Conservation (phyloP, 192 early-diverging fungal species). For the Coemansia sp. region DNA sequence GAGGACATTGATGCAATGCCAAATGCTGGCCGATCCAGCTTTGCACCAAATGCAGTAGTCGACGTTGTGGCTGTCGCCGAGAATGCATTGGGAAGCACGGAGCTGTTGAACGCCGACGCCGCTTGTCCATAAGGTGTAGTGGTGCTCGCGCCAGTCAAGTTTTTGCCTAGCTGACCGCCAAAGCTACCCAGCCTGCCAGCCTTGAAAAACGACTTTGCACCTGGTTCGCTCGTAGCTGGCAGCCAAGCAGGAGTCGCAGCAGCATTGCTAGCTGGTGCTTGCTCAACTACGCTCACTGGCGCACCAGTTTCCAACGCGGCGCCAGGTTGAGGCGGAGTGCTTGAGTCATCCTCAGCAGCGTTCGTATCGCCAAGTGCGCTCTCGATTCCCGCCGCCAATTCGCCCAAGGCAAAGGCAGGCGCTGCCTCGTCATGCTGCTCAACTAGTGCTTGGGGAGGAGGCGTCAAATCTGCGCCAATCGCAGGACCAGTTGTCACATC, state of each 20-base stretch:
- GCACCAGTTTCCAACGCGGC: background rate
- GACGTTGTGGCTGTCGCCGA: slow-evolving; percentile 1
- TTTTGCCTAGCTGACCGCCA: slow-evolving; percentile 13
- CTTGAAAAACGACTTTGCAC: slow-evolving; percentile 36
- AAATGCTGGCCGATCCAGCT: slow-evolving; percentile 45
- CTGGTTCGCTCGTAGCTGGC: background rate
- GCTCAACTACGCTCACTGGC: background rate
- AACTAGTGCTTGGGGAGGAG: background rate
- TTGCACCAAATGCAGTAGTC: slow-evolving; percentile 32
- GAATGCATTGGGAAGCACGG: slow-evolving; percentile 40
- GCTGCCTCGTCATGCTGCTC: slow-evolving; percentile 5
- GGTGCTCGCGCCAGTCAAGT: background rate
- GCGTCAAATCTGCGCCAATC: background rate
- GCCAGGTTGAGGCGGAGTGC: background rate
- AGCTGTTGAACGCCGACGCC: background rate
- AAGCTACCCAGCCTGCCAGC: slow-evolving; percentile 36
- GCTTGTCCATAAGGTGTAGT: background rate
- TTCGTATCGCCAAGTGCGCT: slow-evolving; percentile 1
- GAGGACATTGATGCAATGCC: slow-evolving; percentile 45
- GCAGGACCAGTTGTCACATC: background rate
- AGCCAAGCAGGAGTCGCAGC: background rate
- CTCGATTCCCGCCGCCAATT: slow-evolving; percentile 24
- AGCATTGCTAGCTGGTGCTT: slow-evolving; percentile 7
- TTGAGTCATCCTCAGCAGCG: background rate
- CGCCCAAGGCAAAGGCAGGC: slow-evolving; percentile 13